These are phyloP conservation scores for Russula ochroleuca DNA, from an alignment of 768 basidiomycete genomes.

Conservation along the genomic window DNA sequence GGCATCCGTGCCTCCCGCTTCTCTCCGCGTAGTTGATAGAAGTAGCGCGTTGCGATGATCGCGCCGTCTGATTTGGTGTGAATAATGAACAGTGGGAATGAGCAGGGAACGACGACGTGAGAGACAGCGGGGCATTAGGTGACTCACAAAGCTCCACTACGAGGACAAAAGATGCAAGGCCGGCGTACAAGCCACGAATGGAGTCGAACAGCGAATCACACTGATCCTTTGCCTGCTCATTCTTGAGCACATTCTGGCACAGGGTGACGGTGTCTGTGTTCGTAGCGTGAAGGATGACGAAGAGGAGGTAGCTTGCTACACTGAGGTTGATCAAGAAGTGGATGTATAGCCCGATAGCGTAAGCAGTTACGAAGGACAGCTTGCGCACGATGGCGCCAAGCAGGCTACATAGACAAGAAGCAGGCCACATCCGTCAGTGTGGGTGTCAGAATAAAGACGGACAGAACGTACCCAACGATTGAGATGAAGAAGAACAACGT, in stretches of 20 bases:
- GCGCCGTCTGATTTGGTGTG: constrained; percentile 21
- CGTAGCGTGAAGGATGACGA: constrained; percentile 45
- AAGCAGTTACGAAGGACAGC: constrained; percentile 53
- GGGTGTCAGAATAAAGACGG: constrained; percentile 3
- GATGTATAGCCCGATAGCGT: constrained; percentile 52
- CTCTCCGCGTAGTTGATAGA: constrained; percentile 24
- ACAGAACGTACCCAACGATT: constrained; percentile 47
- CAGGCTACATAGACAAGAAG: constrained; percentile 40
- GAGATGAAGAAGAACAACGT: constrained; percentile 51
- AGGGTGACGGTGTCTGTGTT: constrained; percentile 40
- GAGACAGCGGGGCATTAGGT: neutral
- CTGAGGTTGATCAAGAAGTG: constrained; percentile 55
- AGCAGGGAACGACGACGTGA: neutral
- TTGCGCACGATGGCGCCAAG: constrained; percentile 61
- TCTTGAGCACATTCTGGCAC: constrained; percentile 45
- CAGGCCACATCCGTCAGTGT: neutral
- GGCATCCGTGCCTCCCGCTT: constrained; percentile 27
- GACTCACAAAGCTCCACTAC: constrained; percentile 57
- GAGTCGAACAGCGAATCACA: constrained; percentile 44
- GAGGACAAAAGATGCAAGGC: constrained; percentile 43
- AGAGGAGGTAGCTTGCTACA: constrained; percentile 50
- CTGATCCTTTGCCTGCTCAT: constrained; percentile 41
- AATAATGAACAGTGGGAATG: neutral
- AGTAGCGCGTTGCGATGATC: constrained; percentile 29
- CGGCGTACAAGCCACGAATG: constrained; percentile 45